Evolutionary conservation across 352 stramenopile species (phyloP).

Genomic region (Phytopythium litorale): DNA sequence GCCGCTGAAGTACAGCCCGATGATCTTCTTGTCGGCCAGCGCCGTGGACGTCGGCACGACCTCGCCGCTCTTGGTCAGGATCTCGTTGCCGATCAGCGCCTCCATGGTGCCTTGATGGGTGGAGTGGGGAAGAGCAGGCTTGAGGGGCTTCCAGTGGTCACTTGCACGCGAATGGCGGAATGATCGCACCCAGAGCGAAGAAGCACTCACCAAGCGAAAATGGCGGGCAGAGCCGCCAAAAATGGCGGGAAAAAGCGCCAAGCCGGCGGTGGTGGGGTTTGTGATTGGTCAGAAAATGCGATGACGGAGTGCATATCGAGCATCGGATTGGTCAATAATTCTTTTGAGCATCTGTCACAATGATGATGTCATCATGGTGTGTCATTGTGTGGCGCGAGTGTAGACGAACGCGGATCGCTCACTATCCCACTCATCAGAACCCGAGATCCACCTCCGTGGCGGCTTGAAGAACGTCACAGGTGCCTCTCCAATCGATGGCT

Average conservation of each 20-base stretch:
- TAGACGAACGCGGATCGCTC: neutral
- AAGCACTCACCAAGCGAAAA: slow-evolving; percentile 8
- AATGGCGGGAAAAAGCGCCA: slow-evolving; percentile 6
- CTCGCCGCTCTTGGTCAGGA: slow-evolving; percentile 60
- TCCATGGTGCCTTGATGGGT: slow-evolving; percentile 38
- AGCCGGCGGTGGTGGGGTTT: neutral
- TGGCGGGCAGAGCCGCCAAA: neutral
- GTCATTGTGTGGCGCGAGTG: neutral
- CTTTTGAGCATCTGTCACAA: neutral
- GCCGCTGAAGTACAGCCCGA: slow-evolving; percentile 83
- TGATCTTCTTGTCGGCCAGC: slow-evolving; percentile 70
- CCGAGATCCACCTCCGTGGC: neutral
- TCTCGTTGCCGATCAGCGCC: slow-evolving; percentile 56
- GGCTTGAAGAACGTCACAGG: neutral
- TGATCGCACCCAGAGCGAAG: slow-evolving; percentile 4
- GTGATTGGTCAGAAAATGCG: neutral
- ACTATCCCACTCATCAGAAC: neutral
- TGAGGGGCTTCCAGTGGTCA: slow-evolving; percentile 1
- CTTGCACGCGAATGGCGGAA: slow-evolving; percentile 10
- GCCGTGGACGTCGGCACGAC: slow-evolving; percentile 55
- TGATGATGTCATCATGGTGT: neutral
- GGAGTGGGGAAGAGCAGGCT: neutral
- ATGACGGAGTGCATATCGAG: neutral
- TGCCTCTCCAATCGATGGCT: no score
- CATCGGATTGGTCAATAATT: neutral